phyloP scores from a whole-genome alignment of 2,329 filamentous ascomycete species.

The Arthrocladium fulminans region DNA sequence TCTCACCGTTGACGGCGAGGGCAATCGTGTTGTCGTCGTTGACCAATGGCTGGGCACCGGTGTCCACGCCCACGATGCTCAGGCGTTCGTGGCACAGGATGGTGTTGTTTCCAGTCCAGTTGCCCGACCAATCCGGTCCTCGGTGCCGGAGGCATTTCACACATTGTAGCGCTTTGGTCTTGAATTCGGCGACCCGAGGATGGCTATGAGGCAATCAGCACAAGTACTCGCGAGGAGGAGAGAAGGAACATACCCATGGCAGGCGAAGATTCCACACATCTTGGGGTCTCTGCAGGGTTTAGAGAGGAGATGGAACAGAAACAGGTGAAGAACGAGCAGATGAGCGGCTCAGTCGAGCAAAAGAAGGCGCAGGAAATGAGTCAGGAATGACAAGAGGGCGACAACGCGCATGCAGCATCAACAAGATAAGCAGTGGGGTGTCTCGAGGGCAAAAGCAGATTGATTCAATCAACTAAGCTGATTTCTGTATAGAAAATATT shows the following conservation, averaged over 20 bases:
- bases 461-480: not conserved
- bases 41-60: constrained; percentile 88
- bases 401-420: not conserved
- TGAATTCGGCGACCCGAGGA: constrained; percentile 27
- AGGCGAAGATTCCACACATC: constrained; percentile 98
- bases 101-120: constrained; percentile 78
- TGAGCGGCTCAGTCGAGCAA: not conserved
- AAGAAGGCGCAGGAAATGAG: constrained; percentile 2
- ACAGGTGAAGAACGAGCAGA: not conserved
- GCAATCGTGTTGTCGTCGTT: constrained; percentile 82
- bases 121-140: constrained; percentile 98
- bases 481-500: constrained; percentile 1
- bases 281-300: constrained; percentile 32
- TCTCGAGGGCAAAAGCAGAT: not conserved
- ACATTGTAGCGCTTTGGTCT: constrained; percentile 28
- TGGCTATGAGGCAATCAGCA: constrained; percentile 23
- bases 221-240: constrained; percentile 7
- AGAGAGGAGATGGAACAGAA: not conserved
- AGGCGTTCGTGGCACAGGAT: constrained; percentile 97
- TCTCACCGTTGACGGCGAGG: constrained; percentile 96
- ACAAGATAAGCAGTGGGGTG: constrained; percentile 6
- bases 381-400: not conserved
- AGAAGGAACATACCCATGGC: constrained; percentile 62
- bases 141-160: constrained; percentile 74
- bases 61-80: constrained; percentile 94